Evolutionary conservation across 192 early-diverging fungal species (phyloP), one percentile per base, ranked within the genome.

Genomic region (Backusella westeae): DNA sequence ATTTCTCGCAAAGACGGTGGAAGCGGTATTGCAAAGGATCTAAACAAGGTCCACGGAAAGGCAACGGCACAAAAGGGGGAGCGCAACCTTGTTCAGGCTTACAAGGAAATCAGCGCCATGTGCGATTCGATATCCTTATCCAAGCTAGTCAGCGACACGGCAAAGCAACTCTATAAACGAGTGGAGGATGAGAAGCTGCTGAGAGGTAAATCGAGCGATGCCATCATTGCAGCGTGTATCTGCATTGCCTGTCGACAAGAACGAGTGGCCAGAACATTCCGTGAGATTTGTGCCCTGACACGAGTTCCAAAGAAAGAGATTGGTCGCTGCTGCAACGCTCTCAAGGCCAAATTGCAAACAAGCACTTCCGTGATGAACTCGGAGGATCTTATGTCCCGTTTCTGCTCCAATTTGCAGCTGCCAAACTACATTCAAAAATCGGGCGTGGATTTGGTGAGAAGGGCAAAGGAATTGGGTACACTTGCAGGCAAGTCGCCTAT

Each of bases 251-350:
- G 98, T 80, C 86, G 94, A 34, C 91, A 97, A 74, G 86, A 96
- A 76, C 82, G 86, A 39, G 92, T 93, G 2, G 92, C 91, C 5
- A 90, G 98, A 76, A 97, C 98, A 4, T 97, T 98, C 82, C 94
- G 95, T 77, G 98, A 99, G 83, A 96, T 99, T 66, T 94, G 93
- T 75, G 91, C 92, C 1, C 75, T 96, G 73, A 98, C 96, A 1
- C 90, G 92, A 32, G 96, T 99, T 21, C 92, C 94, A 29, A 96
- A 96, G 79, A 98, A 96, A 78, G 97, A 97, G 67, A 96, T 98
- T 81, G 96, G 96, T 1, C 87, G 96, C 46, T 92, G 90, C 52
- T 95, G 90, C 84, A 94, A 94, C 80, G 73, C 88, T 1, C 65
- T 95, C 32, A 89, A 91, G 75, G 69, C 81, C 15, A 88, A 85